Evolutionary conservation across 305 asterid genomes (phyloP).

Genomic region (Striga hermonthica): DNA sequence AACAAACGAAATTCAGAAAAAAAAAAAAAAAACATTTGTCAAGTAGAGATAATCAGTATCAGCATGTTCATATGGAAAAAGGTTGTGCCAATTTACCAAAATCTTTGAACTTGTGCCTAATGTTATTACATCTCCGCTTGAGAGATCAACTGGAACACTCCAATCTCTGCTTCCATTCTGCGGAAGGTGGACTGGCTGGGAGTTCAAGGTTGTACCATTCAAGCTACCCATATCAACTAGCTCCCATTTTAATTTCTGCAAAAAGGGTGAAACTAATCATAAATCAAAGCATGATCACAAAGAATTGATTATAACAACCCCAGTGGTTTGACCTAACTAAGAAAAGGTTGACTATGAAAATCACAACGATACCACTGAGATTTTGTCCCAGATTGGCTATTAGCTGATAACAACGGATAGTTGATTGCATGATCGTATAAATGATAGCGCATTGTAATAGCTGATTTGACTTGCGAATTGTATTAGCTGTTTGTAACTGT

Average conservation of each 20-base stretch:
- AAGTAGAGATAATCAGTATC: slow-evolving; percentile 18
- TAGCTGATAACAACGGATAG: too few species aligned
- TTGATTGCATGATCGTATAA: too few species aligned
- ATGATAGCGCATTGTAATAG: too few species aligned
- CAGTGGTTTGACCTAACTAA: neutral
- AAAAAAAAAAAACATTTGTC: slow-evolving; percentile 11
- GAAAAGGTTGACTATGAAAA: too few species aligned
- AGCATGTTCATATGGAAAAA: slow-evolving; percentile 10
- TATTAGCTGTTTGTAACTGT: too few species aligned
- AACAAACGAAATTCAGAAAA: slow-evolving; percentile 6
- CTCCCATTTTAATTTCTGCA: slow-evolving; percentile 93
- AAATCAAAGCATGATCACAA: slow-evolving; percentile 29
- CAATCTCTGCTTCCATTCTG: slow-evolving; percentile 73
- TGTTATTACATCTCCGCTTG: slow-evolving; percentile 72
- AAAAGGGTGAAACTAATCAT: slow-evolving; percentile 28
- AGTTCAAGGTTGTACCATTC: slow-evolving; percentile 84
- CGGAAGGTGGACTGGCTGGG: slow-evolving; percentile 54
- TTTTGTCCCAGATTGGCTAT: too few species aligned
- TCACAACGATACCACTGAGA: too few species aligned
- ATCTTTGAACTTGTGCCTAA: slow-evolving; percentile 79
- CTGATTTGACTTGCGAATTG: too few species aligned
- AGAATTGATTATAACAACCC: slow-evolving; percentile 12
- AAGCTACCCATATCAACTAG: slow-evolving; percentile 98
- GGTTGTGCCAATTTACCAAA: slow-evolving; percentile 43
- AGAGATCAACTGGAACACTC: slow-evolving; percentile 76